Base-by-base conservation (phyloP, 2,329 filamentous ascomycete species). In the Alternaria arborescens region DNA sequence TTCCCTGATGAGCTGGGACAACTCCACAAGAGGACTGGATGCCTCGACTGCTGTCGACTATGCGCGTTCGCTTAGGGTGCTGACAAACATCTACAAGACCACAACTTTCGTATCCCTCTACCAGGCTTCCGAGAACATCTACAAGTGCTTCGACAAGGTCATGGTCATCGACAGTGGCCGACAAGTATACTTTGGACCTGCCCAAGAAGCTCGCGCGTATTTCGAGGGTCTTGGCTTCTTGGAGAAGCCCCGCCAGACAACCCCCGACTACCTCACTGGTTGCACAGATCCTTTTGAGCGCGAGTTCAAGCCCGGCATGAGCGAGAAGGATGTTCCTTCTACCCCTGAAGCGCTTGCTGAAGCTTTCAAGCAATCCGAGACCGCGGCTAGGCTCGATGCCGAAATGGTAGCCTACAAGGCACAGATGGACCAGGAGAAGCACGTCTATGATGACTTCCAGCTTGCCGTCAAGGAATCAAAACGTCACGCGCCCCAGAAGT, bases 21-120 rank as follows among this genome's bases (percentile, higher is more conserved):
- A 84, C 65, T 78, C 75, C 0, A 84, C 82, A 5, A 74, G 82
- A 51, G 82, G 82, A 41, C 70, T 84, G 16, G 82, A 84, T 60
- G 80, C 82, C 26, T 81, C 79, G 5, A 83, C 82, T 12, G 82
- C 82, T 26, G 75, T 84, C 20, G 82, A 84, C 61, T 84, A 82
- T 54, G 81, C 80, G 3, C 81, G 82, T 40, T 82, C 80, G 1
- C 69, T 84, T 8, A 73, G 82, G n/a, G 75, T 82, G 41, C 86
- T 94, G 81, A 95, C 92, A 22, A 90, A 95, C 76, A 87, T 95
- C 55, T 93, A 93, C 84, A 88, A 91, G 75, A 93, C 89, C 0
- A 91, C 91, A 2, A 95, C 92, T 0, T 94, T 95, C 62, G 92
- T 96, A 1, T 93, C 92, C 0, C 82, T 97, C 0, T 97, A 96